Percentiles rank a stretch among this genome's conserved stretches.
These are phyloP conservation scores for Alternaria consortialis DNA, from an alignment of 2,329 filamentous ascomycete species.

Conservation along the genomic window DNA sequence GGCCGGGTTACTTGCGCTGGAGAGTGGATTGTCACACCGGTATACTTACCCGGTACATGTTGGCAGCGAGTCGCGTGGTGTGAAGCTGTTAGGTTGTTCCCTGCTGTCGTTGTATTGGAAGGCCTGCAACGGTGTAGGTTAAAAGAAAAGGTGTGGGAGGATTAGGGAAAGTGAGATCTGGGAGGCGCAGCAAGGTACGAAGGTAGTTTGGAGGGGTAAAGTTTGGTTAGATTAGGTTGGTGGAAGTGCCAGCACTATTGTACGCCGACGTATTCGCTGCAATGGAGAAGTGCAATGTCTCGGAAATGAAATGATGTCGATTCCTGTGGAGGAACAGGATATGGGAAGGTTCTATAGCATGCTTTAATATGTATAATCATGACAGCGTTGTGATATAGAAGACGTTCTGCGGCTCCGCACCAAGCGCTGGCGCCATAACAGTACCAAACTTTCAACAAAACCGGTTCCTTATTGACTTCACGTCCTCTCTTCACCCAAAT, in stretches of 20 bases:
- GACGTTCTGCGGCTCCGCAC: slow-evolving; percentile 3
- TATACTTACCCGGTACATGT: slow-evolving; percentile 1
- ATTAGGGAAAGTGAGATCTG: not conserved
- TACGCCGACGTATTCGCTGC: not conserved
- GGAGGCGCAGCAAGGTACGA: not conserved
- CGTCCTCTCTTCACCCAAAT: not conserved
- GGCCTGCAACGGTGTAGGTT: slow-evolving; percentile 3
- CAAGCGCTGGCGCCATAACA: not conserved
- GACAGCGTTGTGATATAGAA: not conserved
- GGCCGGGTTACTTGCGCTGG: slow-evolving; percentile 3
- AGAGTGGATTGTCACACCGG: slow-evolving; percentile 12
- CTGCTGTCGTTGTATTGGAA: slow-evolving; percentile 7
- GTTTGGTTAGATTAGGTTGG: not conserved
- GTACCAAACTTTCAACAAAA: slow-evolving; percentile 3
- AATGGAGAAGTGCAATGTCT: not conserved
- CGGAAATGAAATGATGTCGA: not conserved
- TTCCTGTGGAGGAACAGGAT: not conserved
- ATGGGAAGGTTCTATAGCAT: not conserved
- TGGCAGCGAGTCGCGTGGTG: slow-evolving; percentile 7
- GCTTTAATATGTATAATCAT: not conserved
- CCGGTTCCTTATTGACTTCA: not conserved
- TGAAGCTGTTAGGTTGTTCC: slow-evolving; percentile 8
- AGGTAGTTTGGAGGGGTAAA: not conserved
- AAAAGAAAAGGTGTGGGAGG: not conserved
- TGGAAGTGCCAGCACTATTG: not conserved